Base-by-base conservation (phyloP, 352 stramenopile species). In the Saprolegnia diclina region DNA sequence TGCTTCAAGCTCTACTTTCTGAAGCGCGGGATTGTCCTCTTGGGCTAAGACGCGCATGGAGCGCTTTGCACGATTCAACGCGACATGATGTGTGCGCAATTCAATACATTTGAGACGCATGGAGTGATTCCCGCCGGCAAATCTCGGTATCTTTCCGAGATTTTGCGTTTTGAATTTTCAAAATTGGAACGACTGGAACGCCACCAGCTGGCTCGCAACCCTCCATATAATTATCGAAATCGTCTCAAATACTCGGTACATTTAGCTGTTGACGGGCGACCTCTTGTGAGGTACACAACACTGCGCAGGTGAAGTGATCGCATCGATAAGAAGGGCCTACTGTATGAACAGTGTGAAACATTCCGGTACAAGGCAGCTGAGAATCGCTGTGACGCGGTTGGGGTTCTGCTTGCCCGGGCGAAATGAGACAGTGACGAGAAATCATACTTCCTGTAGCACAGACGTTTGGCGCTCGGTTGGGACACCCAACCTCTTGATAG, bases 81-180 rank as follows among this genome's bases (percentile, higher is more conserved):
- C 14, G 38, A 45, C n/a, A n/a, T n/a, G n/a, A n/a, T n/a, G n/a
- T n/a, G n/a, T n/a, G n/a, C n/a, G n/a, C n/a, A n/a, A n/a, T n/a
- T n/a, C n/a, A n/a, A n/a, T n/a, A n/a, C n/a, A n/a, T n/a, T n/a
- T n/a, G n/a, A n/a, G n/a, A n/a, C n/a, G n/a, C n/a, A n/a, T n/a
- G n/a, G n/a, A n/a, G n/a, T n/a, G n/a, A n/a, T n/a, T 14, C 42
- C 42, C 11, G 42, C 11, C 11, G 1, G 42, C 18, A 48, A 14
- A n/a, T n/a, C 42, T n/a, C 13, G 42, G 42, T 48, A 48, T 48
- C 42, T 48, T 48, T 48, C 42, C 1, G 29, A 35, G 29, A 35
- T 35, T 35, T 50, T 35, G 9, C 19, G 22, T 35, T 61, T 61
- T 61, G 53, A 61, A 61, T 38, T 61, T 61, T 61, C 53, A 61